These are phyloP conservation scores for Phanerodontia chrysosporium DNA, from an alignment of 768 basidiomycete genomes.

Conservation along the genomic window DNA sequence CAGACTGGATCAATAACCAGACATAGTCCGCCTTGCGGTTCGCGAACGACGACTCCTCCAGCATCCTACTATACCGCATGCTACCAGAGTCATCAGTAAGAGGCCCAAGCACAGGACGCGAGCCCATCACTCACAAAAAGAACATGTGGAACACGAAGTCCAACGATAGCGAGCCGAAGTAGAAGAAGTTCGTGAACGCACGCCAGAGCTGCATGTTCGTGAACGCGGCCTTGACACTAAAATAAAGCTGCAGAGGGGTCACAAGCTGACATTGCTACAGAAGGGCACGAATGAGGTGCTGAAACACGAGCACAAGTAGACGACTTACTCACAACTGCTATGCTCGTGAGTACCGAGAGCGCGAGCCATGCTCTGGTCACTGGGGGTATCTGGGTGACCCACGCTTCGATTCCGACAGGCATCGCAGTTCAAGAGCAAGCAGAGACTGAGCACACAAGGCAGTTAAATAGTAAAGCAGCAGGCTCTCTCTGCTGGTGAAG, in stretches of 20 bases:
- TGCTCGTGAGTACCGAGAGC: slow-evolving; percentile 71
- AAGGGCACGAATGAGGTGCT: slow-evolving; percentile 8
- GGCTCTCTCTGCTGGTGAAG: neutral
- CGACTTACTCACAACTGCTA: slow-evolving; percentile 72
- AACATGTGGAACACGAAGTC: slow-evolving; percentile 97
- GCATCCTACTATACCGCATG: slow-evolving; percentile 94
- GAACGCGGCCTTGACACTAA: slow-evolving; percentile 83
- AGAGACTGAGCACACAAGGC: too few relatives aligned
- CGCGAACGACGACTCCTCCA: slow-evolving; percentile 95
- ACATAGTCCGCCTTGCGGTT: slow-evolving; percentile 92
- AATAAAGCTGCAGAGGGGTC: slow-evolving; percentile 89
- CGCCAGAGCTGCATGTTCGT: slow-evolving; percentile 89
- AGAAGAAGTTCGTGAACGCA: slow-evolving; percentile 87
- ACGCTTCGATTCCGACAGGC: slow-evolving; percentile 85
- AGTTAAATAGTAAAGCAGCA: too few relatives aligned
- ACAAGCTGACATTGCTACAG: slow-evolving; percentile 87
- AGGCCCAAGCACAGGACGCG: neutral
- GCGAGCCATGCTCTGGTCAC: slow-evolving; percentile 85
- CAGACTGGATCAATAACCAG: slow-evolving; percentile 85
- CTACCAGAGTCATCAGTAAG: slow-evolving; percentile 36
- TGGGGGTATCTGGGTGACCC: slow-evolving; percentile 89
- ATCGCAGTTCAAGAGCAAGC: slow-evolving; percentile 30
- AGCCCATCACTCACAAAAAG: slow-evolving; percentile 76
- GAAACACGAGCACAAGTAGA: neutral
- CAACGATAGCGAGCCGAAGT: slow-evolving; percentile 89